These are phyloP conservation scores for Tephrocybe sp. DNA, from an alignment of 768 basidiomycete genomes.

Conservation along the genomic window DNA sequence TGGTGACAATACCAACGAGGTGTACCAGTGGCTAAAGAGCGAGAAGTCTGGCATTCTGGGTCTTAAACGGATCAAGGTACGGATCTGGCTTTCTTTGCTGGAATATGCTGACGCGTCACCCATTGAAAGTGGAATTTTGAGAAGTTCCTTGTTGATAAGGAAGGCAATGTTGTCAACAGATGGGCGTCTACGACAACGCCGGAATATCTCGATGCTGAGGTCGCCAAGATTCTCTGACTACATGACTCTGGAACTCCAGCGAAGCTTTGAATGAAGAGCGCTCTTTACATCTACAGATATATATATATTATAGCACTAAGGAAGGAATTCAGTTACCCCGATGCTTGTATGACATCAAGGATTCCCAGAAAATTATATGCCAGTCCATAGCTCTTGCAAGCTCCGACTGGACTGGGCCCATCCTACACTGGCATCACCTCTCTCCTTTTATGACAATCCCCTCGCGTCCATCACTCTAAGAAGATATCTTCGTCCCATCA, in stretches of 20 bases:
- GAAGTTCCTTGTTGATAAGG: slow-evolving; percentile 81
- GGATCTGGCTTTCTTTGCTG: slow-evolving; percentile 8
- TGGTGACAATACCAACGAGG: slow-evolving; percentile 79
- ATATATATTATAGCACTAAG: no score
- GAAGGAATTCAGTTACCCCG: no score
- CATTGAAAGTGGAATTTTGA: slow-evolving; percentile 81
- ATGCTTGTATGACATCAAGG: no score
- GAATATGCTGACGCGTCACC: not conserved
- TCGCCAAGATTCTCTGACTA: slow-evolving; percentile 58
- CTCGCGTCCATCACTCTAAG: no score
- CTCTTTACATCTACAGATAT: no score
- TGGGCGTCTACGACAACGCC: slow-evolving; percentile 81
- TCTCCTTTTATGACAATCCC: no score
- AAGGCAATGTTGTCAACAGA: slow-evolving; percentile 71
- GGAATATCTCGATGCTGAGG: slow-evolving; percentile 56
- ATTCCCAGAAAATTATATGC: no score
- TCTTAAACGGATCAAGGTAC: slow-evolving; percentile 71
- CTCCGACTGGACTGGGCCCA: no score
- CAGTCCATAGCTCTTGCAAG: no score
- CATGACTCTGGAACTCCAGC: not conserved
- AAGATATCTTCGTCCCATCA: no score
- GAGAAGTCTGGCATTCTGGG: slow-evolving; percentile 76
- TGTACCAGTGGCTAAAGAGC: slow-evolving; percentile 83
- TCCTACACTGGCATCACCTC: no score
- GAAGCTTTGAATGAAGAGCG: slow-evolving; percentile 1